Conservation (phyloP, 768 basidiomycete species). For the Xerocomus spinulosus region DNA sequence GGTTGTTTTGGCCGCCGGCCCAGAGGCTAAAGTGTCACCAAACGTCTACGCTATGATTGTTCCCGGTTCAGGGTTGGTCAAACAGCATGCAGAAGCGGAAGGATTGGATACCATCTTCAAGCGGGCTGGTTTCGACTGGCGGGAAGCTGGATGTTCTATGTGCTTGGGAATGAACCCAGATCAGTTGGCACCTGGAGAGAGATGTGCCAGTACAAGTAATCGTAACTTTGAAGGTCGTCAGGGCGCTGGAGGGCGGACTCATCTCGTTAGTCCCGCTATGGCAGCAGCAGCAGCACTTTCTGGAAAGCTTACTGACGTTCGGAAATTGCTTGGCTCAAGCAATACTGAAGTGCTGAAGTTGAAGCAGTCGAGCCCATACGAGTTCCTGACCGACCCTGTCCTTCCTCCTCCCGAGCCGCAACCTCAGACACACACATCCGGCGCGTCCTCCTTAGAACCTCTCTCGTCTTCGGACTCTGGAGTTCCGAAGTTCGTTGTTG, state of each 20-base stretch:
- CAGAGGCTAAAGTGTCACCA: constrained; percentile 67
- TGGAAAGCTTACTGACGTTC: constrained; percentile 80
- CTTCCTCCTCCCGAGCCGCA: constrained; percentile 51
- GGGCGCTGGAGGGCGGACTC: constrained; percentile 83
- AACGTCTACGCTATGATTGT: constrained; percentile 86
- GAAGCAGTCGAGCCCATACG: constrained; percentile 65
- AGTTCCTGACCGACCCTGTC: constrained; percentile 73
- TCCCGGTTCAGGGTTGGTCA: constrained; percentile 86
- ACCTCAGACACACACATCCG: constrained; percentile 31
- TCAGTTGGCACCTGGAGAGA: constrained; percentile 74
- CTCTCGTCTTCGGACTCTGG: constrained; percentile 45
- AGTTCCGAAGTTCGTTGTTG: constrained; percentile 58
- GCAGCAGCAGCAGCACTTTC: constrained; percentile 87
- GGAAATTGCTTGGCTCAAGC: constrained; percentile 58
- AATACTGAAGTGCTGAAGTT: constrained; percentile 48
- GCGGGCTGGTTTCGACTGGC: constrained; percentile 91
- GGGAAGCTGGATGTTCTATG: constrained; percentile 95
- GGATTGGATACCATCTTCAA: constrained; percentile 83
- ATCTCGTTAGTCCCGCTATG: constrained; percentile 88
- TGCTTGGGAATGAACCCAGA: constrained; percentile 96
- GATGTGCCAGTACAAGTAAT: constrained; percentile 90
- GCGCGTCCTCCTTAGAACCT: constrained; percentile 28
- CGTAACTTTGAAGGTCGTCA: constrained; percentile 91
- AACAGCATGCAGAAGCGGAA: constrained; percentile 87
- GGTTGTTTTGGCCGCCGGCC: constrained; percentile 70